A percentile compares a stretch with the other conserved stretches of the same genome.
Conservation (phyloP, 1,139 yeast species). For the Debaryomyces robertsiae region DNA sequence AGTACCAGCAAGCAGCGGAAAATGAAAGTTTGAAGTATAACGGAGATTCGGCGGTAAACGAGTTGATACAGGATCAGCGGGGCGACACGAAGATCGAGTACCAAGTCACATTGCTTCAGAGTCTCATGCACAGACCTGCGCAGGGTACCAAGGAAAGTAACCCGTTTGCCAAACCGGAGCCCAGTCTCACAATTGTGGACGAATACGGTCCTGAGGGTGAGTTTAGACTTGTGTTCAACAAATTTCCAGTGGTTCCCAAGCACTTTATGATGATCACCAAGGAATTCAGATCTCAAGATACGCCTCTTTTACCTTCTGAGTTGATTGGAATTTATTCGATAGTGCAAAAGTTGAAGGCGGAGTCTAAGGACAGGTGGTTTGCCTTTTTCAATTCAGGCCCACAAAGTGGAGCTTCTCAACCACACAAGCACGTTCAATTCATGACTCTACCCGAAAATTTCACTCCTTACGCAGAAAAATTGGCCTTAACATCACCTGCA, state of each 20-base stretch:
- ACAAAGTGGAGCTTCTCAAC: conserved; percentile 88
- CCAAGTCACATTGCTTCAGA: conserved; percentile 37
- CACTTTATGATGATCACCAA: conserved; percentile 81
- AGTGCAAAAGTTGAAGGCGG: conserved; percentile 32
- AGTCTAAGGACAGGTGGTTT: conserved; percentile 42
- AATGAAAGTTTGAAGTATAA: conserved; percentile 31
- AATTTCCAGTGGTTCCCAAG: conserved; percentile 78
- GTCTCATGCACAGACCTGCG: conserved; percentile 63
- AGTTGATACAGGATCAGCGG: conserved; percentile 22
- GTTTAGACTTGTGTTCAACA: conserved; percentile 73
- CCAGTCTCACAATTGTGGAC: conserved; percentile 64
- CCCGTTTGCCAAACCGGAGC: conserved; percentile 84
- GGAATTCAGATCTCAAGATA: conserved; percentile 67
- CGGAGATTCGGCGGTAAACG: conserved; percentile 31
- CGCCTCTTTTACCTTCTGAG: conserved; percentile 72
- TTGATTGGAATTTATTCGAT: conserved; percentile 59
- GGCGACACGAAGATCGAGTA: conserved; percentile 25
- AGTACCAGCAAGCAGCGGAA: conserved; percentile 32
- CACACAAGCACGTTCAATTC: conserved; percentile 90
- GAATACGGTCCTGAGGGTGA: conserved; percentile 50
- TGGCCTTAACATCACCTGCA: conserved; percentile 46
- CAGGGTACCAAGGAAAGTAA: conserved; percentile 44
- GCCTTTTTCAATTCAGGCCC: conserved; percentile 90
- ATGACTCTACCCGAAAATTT: conserved; percentile 66
- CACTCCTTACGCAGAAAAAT: conserved; percentile 59